Base-by-base conservation (phyloP, 768 basidiomycete genomes). In the Arthromyces matolae region DNA sequence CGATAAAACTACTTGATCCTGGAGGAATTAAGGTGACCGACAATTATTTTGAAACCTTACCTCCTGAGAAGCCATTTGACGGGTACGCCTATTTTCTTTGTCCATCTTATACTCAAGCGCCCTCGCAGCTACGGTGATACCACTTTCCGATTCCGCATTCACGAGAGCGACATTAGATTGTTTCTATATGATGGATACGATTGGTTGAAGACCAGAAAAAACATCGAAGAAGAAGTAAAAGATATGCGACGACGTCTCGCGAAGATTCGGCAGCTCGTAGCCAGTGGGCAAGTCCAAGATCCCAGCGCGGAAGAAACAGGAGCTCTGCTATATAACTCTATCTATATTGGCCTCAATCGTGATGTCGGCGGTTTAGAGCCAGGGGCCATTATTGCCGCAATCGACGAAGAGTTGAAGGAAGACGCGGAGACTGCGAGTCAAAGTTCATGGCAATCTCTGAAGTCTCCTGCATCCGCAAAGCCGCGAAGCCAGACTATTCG, bases 151-250 rank as follows among this genome's bases (percentile, higher is more conserved):
- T 58, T 87, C 47, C 75, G 81, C 20, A 57, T 90, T 4, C 71
- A 77, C 34, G 67, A 86, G 34, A 81, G 79, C 45, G 76, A 88
- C 54, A 64, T 88, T 39, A 77, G 77, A 1, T 58, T 97, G 19
- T 77, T 84, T 42, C 75, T 99, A 3, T 89, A 96, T 60, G 91
- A 93, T 47, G 96, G 96, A 2, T 99, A 93, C 58, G 96, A 99
- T 62, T 99, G 96, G 94, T 66, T 62, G 1, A 75, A 75, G 39
- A 99, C 96, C 3, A 83, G 95, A 25, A 84, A 78, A 66, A 79
- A 79, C 2, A 93, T 99, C 45, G 90, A 94, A 61, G 83, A 89
- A 29, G 86, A 93, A 63, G 79, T 92, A 37, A 90, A 86, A 60
- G 85, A 87, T 34, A 91, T 98, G 75, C 83, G 92, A 39, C 81